These are phyloP conservation scores for Eruca vesicaria DNA, from an alignment of 441 rosid genomes.

Conservation along the genomic window DNA sequence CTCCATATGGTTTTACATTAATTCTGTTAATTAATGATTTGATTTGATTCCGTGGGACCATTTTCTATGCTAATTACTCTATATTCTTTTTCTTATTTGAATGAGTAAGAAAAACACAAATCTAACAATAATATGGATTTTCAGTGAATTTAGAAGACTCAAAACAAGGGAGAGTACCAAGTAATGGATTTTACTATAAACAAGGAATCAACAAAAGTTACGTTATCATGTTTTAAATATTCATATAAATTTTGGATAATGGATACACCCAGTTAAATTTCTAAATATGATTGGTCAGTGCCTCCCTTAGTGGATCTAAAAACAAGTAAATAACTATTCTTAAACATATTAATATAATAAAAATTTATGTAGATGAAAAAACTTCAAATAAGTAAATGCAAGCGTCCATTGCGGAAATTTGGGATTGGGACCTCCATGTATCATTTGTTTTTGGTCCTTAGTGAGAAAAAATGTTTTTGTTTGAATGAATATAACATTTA, in stretches of 20 bases:
- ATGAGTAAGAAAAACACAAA: neutral
- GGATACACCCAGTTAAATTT: conserved; percentile 3
- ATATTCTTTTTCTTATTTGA: neutral
- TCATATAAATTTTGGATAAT: neutral
- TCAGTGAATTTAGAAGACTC: neutral
- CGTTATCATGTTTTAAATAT: neutral
- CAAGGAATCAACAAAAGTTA: neutral
- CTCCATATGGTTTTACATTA: no score
- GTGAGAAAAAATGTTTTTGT: conserved; percentile 1
- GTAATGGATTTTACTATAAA: neutral
- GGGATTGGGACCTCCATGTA: conserved; percentile 31
- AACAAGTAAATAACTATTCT: neutral
- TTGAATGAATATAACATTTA: neutral
- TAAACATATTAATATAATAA: neutral
- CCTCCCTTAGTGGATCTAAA: conserved; percentile 2
- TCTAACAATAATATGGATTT: neutral
- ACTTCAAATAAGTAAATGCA: conserved; percentile 10
- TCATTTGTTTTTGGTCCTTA: conserved; percentile 16
- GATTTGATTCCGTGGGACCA: conserved; percentile 15
- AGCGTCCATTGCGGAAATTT: conserved; percentile 31
- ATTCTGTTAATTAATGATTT: conserved; percentile 13
- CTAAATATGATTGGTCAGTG: conserved; percentile 14
- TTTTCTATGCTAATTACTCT: neutral
- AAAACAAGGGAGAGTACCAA: neutral
- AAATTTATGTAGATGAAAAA: conserved; percentile 8